Evolutionary conservation across 78 protist species (phyloP).

Genomic region (Dictyostelium capitatum): DNA sequence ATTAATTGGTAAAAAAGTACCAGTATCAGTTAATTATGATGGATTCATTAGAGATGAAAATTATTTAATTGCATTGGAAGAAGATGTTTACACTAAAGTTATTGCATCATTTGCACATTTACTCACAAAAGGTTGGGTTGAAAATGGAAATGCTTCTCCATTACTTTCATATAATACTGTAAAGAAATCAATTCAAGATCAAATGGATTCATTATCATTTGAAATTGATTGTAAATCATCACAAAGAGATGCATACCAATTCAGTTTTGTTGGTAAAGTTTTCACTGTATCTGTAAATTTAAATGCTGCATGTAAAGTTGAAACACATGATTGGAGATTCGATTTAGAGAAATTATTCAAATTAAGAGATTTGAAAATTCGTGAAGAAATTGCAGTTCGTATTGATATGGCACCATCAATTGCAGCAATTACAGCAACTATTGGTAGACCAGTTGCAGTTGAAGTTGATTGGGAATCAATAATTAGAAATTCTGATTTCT

Average conservation of each 20-base stretch:
- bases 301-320: neutral
- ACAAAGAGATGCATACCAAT: constrained; percentile 39
- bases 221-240: neutral
- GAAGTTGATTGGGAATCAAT: constrained; percentile 58
- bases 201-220: constrained; percentile 9
- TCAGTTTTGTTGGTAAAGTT: neutral
- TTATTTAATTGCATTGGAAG: constrained; percentile 29
- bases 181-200: constrained; percentile 60
- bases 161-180: constrained; percentile 34
- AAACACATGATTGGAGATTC: constrained; percentile 30
- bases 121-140: constrained; percentile 33
- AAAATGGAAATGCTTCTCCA: neutral
- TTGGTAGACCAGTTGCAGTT: constrained; percentile 46
- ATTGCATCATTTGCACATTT: constrained; percentile 30
- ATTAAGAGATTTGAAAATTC: constrained; percentile 49
- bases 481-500: constrained; percentile 18
- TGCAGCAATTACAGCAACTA: neutral
- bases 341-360: constrained; percentile 52
- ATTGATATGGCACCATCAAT: constrained; percentile 19
- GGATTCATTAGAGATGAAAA: constrained; percentile 17
- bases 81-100: constrained; percentile 44
- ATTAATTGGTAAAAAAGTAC: constrained; percentile 54
- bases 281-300: constrained; percentile 31
- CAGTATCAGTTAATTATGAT: constrained; percentile 15
- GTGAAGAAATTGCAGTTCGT: constrained; percentile 69